A percentile compares a stretch with the other conserved stretches of the same genome.
phyloP scores from a whole-genome alignment of 331 rosid genomes.

The Malus hybrid region DNA sequence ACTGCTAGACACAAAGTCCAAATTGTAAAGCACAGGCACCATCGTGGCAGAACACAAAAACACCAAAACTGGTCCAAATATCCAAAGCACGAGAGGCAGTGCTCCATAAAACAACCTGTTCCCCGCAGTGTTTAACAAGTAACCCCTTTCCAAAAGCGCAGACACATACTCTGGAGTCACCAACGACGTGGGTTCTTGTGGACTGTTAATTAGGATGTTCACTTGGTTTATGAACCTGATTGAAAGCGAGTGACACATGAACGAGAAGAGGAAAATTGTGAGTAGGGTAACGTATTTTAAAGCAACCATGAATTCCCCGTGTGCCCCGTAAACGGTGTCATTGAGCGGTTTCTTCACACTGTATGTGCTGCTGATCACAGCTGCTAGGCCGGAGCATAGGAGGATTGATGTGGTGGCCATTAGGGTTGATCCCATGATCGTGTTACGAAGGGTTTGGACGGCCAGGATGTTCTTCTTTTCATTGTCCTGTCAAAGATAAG shows the following conservation, averaged over 20 bases:
- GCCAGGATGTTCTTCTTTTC: conserved; percentile 91
- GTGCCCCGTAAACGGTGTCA: conserved; percentile 75
- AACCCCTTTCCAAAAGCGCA: conserved; percentile 69
- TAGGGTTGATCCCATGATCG: conserved; percentile 86
- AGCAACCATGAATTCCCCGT: conserved; percentile 85
- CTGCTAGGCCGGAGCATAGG: conserved; percentile 75
- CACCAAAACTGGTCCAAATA: conserved; percentile 89
- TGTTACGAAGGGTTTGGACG: conserved; percentile 78
- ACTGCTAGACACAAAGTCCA: conserved; percentile 47
- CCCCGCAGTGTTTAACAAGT: conserved; percentile 63
- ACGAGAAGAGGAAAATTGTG: conserved; percentile 71
- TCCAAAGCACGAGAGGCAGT: conserved; percentile 77
- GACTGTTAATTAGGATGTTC: conserved; percentile 71
- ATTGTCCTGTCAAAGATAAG: conserved; percentile 52
- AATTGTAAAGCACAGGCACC: conserved; percentile 81
- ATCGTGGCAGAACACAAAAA: conserved; percentile 56
- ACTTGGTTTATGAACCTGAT: conserved; percentile 83
- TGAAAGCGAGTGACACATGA: conserved; percentile 84
- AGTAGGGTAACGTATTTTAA: conserved; percentile 74
- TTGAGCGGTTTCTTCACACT: conserved; percentile 77
- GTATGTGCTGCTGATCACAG: conserved; percentile 91
- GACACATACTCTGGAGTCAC: conserved; percentile 50
- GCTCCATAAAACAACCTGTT: conserved; percentile 80
- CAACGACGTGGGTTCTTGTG: conserved; percentile 40
- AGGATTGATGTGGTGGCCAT: conserved; percentile 94